Percentiles rank a stretch among this genome's conserved stretches.
phyloP scores from a whole-genome alignment of 1,139 yeast genomes.

The Protomyces macrosporus region DNA sequence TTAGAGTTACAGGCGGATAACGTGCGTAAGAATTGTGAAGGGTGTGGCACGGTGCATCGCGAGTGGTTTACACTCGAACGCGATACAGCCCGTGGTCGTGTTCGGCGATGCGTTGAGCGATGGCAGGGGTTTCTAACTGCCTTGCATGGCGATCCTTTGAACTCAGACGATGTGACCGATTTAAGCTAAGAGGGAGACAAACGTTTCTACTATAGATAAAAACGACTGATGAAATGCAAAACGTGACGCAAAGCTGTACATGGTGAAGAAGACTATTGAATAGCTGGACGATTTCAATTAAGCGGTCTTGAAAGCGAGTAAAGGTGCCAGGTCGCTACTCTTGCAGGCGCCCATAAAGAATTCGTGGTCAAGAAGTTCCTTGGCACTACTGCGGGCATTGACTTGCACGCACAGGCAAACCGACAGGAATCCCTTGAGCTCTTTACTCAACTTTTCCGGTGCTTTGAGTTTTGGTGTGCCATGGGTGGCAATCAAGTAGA shows the following conservation, averaged over 20 bases:
- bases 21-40: constrained; percentile 1
- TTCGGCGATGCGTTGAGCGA: not conserved
- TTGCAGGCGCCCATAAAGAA: constrained; percentile 72
- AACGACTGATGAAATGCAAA: too few relatives aligned
- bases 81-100: constrained; percentile 13
- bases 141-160: not conserved
- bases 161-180: too few relatives aligned
- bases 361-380: constrained; percentile 74
- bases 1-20: constrained; percentile 15
- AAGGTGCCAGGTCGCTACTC: constrained; percentile 59
- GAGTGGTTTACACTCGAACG: constrained; percentile 20
- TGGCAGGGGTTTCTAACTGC: not conserved
- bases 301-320: constrained; percentile 60
- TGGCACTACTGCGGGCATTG: constrained; percentile 82
- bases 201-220: too few relatives aligned
- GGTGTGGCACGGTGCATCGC: constrained; percentile 14
- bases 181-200: too few relatives aligned
- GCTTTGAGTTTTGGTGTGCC: constrained; percentile 93
- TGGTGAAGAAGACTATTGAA: not conserved
- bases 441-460: constrained; percentile 72
- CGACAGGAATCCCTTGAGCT: constrained; percentile 79
- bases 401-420: constrained; percentile 96
- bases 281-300: not conserved
- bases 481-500: constrained; percentile 87
- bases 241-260: too few relatives aligned